These are phyloP conservation scores for Pistacia atlantica DNA, from an alignment of 345 rosid species.

Conservation along the genomic window DNA sequence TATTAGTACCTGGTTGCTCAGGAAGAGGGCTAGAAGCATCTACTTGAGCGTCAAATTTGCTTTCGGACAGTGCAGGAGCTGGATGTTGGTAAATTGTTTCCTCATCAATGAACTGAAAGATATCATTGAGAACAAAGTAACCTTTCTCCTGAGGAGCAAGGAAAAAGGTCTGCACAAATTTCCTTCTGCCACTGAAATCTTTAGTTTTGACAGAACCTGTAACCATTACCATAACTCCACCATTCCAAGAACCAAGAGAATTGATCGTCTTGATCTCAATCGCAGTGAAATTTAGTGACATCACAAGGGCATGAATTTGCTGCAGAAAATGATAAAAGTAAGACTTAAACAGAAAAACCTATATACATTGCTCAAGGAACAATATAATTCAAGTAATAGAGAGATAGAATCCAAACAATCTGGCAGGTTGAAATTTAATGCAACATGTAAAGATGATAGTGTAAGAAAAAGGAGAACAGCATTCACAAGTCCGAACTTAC, in stretches of 20 bases:
- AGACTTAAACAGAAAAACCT: background rate
- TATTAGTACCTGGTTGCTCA: constrained; percentile 65
- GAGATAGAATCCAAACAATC: background rate
- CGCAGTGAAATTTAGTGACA: constrained; percentile 65
- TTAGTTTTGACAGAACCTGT: constrained; percentile 81
- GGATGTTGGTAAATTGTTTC: constrained; percentile 52
- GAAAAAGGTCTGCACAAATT: constrained; percentile 82
- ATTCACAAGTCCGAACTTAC: background rate
- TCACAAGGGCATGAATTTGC: constrained; percentile 76
- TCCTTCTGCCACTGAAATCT: constrained; percentile 61
- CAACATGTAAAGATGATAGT: background rate
- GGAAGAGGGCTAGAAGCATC: constrained; percentile 50
- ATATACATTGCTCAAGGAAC: background rate
- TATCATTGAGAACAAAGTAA: constrained; percentile 84
- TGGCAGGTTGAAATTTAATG: background rate
- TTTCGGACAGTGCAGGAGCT: constrained; percentile 50
- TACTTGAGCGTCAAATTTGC: constrained; percentile 44
- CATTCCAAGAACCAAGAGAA: constrained; percentile 78
- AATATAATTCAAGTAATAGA: background rate
- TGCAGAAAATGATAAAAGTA: constrained; percentile 30
- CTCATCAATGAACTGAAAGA: constrained; percentile 76
- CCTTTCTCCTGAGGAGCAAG: constrained; percentile 99
- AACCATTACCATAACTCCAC: constrained; percentile 85
- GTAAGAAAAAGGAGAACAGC: background rate
- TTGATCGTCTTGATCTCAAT: constrained; percentile 97